A percentile compares a stretch with the other conserved stretches of the same genome.
Evolutionary conservation across 495 filamentous ascomycete genomes (phyloP).

Genomic region (Lentithecium fluviatile): DNA sequence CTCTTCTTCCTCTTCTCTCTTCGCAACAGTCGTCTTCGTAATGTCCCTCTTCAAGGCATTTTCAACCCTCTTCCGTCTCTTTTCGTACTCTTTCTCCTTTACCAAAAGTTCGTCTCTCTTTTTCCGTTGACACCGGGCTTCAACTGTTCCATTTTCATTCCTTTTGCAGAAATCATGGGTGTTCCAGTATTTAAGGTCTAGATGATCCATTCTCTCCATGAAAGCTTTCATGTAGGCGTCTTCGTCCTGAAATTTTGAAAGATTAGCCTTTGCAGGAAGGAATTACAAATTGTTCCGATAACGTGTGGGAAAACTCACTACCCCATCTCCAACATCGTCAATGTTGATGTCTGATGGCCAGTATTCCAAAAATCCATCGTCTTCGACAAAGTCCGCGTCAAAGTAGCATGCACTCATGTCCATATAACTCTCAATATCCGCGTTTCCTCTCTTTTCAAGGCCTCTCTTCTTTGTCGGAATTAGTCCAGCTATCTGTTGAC

Average conservation of each 20-base stretch:
- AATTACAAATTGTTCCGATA: too few relatives aligned
- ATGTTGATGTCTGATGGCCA: background rate
- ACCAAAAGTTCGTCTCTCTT: background rate
- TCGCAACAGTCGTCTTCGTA: background rate
- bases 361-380: background rate
- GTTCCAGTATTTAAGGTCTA: background rate
- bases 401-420: background rate
- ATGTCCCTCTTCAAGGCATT: background rate
- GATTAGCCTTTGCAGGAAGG: too few relatives aligned
- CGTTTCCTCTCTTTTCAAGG: background rate
- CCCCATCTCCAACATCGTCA: background rate
- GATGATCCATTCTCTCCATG: constrained; percentile 5
- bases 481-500: background rate
- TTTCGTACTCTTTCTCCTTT: background rate
- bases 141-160: background rate
- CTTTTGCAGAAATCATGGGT: constrained; percentile 8
- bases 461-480: background rate
- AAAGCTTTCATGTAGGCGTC: background rate
- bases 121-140: constrained; percentile 5
- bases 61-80: background rate
- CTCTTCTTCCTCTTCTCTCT: constrained; percentile 2
- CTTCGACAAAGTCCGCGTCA: background rate
- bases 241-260: background rate
- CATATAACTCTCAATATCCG: background rate
- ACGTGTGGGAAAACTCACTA: background rate